These are phyloP conservation scores for Angophora floribunda DNA, from an alignment of 345 rosid species.

Conservation along the genomic window DNA sequence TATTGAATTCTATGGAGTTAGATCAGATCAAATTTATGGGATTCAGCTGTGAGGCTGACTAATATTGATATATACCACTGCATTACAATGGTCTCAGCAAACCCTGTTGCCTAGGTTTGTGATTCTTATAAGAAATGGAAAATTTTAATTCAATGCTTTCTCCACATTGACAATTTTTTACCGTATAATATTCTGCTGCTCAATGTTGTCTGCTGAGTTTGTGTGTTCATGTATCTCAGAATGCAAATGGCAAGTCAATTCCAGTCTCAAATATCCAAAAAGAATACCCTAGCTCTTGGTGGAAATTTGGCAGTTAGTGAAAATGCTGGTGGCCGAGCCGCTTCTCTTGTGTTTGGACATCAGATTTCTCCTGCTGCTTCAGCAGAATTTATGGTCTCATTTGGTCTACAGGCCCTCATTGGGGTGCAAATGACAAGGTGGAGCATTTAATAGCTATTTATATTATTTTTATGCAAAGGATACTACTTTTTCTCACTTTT, in stretches of 20 bases:
- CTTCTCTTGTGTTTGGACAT: conserved; percentile 50
- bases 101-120: not conserved
- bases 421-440: conserved; percentile 82
- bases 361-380: conserved; percentile 72
- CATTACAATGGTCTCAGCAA: not conserved
- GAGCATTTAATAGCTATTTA: not conserved
- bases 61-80: not conserved
- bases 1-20: not conserved
- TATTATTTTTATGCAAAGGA: not conserved
- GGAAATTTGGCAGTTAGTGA: conserved; percentile 75
- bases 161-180: not conserved
- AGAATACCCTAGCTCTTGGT: conserved; percentile 48
- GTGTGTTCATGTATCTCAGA: conserved; percentile 26
- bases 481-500: not conserved
- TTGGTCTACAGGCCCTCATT: conserved; percentile 67
- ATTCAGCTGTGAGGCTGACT: not conserved
- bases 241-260: conserved; percentile 87
- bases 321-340: conserved; percentile 69
- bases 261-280: conserved; percentile 76
- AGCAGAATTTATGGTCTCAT: conserved; percentile 65
- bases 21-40: not conserved
- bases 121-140: not conserved
- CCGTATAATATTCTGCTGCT: not conserved
- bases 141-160: not conserved
- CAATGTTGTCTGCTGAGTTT: not conserved